Evolutionary conservation across 2,329 filamentous ascomycete species (phyloP).

Genomic region (Paraphoma sp.): DNA sequence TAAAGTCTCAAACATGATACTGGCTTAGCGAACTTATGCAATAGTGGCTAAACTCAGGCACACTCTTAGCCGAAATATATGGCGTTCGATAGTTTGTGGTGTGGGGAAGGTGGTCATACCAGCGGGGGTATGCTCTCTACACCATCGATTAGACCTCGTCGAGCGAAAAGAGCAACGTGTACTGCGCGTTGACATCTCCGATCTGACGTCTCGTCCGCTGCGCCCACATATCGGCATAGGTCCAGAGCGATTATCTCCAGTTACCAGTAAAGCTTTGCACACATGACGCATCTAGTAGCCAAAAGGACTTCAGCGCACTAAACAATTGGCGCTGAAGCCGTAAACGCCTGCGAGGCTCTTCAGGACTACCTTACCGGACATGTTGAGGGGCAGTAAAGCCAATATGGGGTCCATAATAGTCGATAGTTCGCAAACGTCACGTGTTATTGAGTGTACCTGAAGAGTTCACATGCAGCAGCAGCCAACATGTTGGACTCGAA

Average conservation of each 20-base stretch:
- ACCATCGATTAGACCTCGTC: not conserved
- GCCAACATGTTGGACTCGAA: not conserved
- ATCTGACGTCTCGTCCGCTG: no score
- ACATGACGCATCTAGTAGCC: no score
- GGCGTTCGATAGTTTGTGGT: not conserved
- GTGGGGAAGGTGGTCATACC: not conserved
- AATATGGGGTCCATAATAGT: not conserved
- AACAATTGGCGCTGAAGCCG: no score
- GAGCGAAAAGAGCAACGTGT: not conserved
- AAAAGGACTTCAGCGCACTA: no score
- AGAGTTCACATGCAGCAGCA: not conserved
- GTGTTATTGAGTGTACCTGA: not conserved
- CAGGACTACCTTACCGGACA: no score
- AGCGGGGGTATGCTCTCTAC: not conserved
- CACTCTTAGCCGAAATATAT: not conserved
- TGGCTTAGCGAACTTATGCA: not conserved
- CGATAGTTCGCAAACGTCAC: not conserved
- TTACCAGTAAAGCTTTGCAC: no score
- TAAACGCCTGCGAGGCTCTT: no score
- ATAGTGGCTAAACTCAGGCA: not conserved
- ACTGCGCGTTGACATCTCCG: not conserved
- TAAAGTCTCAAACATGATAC: not conserved
- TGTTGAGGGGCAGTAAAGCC: no score
- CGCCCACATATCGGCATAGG: no score
- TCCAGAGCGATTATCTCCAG: no score